A percentile compares a stretch with the other conserved stretches of the same genome.
phyloP scores from a whole-genome alignment of 306 rosid species.

The Parietaria judaica region DNA sequence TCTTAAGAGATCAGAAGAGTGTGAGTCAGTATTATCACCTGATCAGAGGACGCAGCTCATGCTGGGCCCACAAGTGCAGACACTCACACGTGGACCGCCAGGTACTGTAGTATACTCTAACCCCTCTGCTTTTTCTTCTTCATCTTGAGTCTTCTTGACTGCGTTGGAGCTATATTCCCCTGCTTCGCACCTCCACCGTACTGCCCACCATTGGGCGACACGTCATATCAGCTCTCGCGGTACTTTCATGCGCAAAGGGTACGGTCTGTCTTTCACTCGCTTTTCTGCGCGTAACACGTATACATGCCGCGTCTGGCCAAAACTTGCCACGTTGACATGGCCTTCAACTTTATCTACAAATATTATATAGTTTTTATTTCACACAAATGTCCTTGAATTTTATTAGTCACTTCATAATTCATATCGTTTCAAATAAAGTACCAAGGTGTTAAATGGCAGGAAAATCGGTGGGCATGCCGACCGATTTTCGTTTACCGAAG shows the following conservation, averaged over 20 bases:
- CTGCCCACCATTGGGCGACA: background rate
- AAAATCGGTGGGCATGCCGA: too few species aligned
- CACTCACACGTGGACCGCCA: conserved; percentile 1
- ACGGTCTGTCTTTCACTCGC: background rate
- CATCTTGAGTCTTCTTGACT: too few species aligned
- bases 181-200: background rate
- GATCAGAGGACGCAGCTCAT: background rate
- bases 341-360: background rate
- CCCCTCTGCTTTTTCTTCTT: too few species aligned
- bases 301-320: too few species aligned
- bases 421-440: too few species aligned
- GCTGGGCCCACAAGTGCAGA: background rate
- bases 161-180: background rate
- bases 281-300: background rate
- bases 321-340: conserved; percentile 4
- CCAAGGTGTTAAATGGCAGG: too few species aligned
- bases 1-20: too few species aligned
- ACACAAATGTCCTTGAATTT: too few species aligned
- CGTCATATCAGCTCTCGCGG: conserved; percentile 7
- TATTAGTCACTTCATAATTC: too few species aligned
- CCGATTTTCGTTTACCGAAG: too few species aligned
- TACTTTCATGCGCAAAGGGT: background rate
- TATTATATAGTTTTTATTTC: background rate
- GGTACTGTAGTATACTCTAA: background rate
- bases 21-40: background rate